Percentiles rank a stretch among this genome's conserved stretches.
Evolutionary conservation across 352 stramenopile genomes (phyloP).

Genomic region (Pilasporangium apinafurcum): DNA sequence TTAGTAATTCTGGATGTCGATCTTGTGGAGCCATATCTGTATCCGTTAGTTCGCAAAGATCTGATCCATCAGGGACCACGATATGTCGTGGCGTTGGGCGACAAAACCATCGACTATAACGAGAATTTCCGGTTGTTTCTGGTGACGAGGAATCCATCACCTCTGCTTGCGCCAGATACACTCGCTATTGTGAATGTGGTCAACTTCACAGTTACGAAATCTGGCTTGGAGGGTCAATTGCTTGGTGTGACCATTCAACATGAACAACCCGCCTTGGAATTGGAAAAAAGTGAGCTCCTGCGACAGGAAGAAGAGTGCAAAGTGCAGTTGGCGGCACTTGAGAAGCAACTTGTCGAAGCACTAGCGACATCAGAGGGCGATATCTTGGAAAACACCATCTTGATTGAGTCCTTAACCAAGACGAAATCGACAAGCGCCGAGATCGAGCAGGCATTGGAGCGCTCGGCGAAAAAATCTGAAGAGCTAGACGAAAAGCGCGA

Average conservation of each 20-base stretch:
- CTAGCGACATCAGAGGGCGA: slow-evolving; percentile 93
- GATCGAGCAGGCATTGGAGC: slow-evolving; percentile 86
- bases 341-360: slow-evolving; percentile 91
- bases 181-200: slow-evolving; percentile 89
- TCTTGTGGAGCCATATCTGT: slow-evolving; percentile 90
- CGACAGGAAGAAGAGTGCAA: slow-evolving; percentile 94
- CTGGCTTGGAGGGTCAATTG: slow-evolving; percentile 90
- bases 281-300: slow-evolving; percentile 90
- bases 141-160: slow-evolving; percentile 88
- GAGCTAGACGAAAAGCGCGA: slow-evolving; percentile 92
- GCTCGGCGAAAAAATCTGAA: slow-evolving; percentile 85
- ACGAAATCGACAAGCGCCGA: slow-evolving; percentile 91
- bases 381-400: slow-evolving; percentile 91
- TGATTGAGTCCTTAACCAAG: slow-evolving; percentile 92
- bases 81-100: slow-evolving; percentile 86
- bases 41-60: slow-evolving; percentile 88
- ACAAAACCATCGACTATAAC: slow-evolving; percentile 94
- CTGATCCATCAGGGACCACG: slow-evolving; percentile 88
- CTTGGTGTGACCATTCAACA: slow-evolving; percentile 92
- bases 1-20: slow-evolving; percentile 92
- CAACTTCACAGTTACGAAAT: slow-evolving; percentile 95
- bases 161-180: slow-evolving; percentile 83
- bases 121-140: slow-evolving; percentile 92
- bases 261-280: slow-evolving; percentile 91
- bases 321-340: slow-evolving; percentile 88